Conservation (phyloP, 495 filamentous ascomycete species). For the Hypomontagnella monticulosa region DNA sequence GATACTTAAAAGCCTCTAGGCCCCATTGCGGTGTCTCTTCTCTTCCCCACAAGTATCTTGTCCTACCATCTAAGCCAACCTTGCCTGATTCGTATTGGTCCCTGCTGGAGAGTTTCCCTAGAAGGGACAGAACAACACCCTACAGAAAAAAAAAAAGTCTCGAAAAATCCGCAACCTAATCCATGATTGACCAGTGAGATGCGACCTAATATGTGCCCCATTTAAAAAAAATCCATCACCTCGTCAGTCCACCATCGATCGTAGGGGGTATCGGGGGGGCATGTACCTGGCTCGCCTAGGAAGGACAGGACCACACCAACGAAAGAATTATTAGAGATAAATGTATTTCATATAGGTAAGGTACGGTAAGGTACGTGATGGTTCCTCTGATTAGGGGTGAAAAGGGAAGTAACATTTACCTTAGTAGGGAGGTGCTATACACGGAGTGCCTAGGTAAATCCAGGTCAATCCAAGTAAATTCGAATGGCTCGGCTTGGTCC, state of each 20-base stretch:
- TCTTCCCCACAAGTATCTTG: conserved; percentile 22
- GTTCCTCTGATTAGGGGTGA: neutral
- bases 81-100: conserved; percentile 26
- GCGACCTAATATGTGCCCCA: conserved; percentile 36
- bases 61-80: conserved; percentile 17
- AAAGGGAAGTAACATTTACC: conserved; percentile 9
- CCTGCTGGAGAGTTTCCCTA: conserved; percentile 26
- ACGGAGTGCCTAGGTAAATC: conserved; percentile 2
- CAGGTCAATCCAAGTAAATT: too few species aligned
- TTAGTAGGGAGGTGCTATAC: conserved; percentile 6
- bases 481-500: too few species aligned
- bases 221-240: conserved; percentile 28
- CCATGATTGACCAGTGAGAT: conserved; percentile 29
- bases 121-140: conserved; percentile 25
- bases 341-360: neutral
- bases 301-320: conserved; percentile 36
- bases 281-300: neutral
- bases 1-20: conserved; percentile 12
- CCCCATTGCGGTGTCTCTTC: conserved; percentile 5
- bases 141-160: conserved; percentile 17
- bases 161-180: conserved; percentile 30
- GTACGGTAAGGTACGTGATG: neutral
- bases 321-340: neutral
- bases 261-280: too few species aligned
- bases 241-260: conserved; percentile 22